These are phyloP conservation scores for Cystobasidium tubakii DNA, from an alignment of 768 basidiomycete genomes.

Conservation along the genomic window DNA sequence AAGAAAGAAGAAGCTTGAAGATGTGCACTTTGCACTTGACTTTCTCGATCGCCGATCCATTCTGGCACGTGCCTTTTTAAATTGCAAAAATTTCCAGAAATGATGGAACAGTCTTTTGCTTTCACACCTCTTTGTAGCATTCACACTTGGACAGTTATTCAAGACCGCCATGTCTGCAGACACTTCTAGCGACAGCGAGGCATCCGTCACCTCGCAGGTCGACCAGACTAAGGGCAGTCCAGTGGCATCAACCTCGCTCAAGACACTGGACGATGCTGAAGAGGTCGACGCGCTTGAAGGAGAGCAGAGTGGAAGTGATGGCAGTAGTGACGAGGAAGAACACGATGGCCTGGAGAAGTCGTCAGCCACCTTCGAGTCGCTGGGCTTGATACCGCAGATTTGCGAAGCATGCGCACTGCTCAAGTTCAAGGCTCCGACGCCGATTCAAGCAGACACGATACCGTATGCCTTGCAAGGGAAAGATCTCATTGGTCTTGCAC, in stretches of 20 bases:
- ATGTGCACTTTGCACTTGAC: too few species aligned
- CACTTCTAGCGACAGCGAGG: neutral
- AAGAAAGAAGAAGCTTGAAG: too few species aligned
- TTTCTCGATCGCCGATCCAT: too few species aligned
- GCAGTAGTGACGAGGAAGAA: conserved; percentile 41
- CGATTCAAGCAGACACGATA: conserved; percentile 77
- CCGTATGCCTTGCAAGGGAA: conserved; percentile 83
- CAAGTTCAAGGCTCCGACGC: conserved; percentile 76
- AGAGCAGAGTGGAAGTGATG: neutral
- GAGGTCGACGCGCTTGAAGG: neutral
- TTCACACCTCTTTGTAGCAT: too few species aligned
- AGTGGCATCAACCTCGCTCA: neutral
- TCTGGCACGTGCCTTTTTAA: too few species aligned
- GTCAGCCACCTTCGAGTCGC: conserved; percentile 62
- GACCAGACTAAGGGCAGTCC: conserved; percentile 3
- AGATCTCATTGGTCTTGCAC: conserved; percentile 97
- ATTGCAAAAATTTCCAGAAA: too few species aligned
- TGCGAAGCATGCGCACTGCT: conserved; percentile 76
- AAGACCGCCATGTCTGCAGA: neutral
- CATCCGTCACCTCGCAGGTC: neutral
- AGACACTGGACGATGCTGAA: conserved; percentile 3
- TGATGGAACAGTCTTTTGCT: too few species aligned
- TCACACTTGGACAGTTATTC: too few species aligned
- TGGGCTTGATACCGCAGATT: conserved; percentile 84
- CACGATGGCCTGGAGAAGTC: conserved; percentile 38